A percentile compares a stretch with the other conserved stretches of the same genome.
Conservation (phyloP, 1,284 basidiomycete genomes). For the Tilletia setariae region DNA sequence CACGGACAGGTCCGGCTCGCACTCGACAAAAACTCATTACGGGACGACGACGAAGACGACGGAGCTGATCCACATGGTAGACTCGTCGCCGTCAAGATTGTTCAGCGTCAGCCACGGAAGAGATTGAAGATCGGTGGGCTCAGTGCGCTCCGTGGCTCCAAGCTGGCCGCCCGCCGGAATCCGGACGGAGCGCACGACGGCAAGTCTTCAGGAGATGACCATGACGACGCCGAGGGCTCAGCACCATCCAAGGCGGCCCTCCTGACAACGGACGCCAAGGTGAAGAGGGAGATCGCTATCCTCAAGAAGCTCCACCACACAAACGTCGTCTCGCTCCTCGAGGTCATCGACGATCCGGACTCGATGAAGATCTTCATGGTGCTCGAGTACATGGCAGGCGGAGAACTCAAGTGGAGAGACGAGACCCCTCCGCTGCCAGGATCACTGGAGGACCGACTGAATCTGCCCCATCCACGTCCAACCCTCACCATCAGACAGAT, state of each 20-base stretch:
- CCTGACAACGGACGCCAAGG: constrained; percentile 52
- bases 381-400: constrained; percentile 91
- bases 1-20: constrained; percentile 51
- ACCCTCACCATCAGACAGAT: constrained; percentile 77
- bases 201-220: not conserved
- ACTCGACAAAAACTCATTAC: constrained; percentile 37
- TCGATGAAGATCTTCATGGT: constrained; percentile 92
- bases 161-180: constrained; percentile 17
- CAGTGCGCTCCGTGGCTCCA: constrained; percentile 20
- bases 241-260: constrained; percentile 29
- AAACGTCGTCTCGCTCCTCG: constrained; percentile 84
- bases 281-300: constrained; percentile 74
- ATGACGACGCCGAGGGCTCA: not conserved
- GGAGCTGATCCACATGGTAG: constrained; percentile 26
- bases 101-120: constrained; percentile 45
- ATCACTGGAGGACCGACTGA: constrained; percentile 55
- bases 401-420: constrained; percentile 83
- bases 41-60: constrained; percentile 1
- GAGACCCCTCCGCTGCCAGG: constrained; percentile 18
- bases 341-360: constrained; percentile 91
- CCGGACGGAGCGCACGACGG: constrained; percentile 17
- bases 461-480: constrained; percentile 57
- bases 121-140: constrained; percentile 36
- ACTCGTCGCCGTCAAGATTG: constrained; percentile 52
- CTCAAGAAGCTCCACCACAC: constrained; percentile 89